phyloP scores from a whole-genome alignment of 371 early-diverging fungal genomes.

The Mucor racemosus region DNA sequence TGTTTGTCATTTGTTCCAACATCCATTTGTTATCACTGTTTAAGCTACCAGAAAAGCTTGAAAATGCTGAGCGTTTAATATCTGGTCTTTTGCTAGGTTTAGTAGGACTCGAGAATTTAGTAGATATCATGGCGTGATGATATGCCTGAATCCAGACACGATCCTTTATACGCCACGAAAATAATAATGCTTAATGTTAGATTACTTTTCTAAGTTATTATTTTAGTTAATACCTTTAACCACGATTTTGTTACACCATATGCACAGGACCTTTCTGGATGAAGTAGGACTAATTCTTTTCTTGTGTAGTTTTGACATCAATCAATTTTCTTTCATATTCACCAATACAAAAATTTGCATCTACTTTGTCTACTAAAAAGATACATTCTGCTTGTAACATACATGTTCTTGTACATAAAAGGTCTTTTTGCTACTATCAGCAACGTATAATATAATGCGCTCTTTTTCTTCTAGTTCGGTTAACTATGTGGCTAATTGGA shows the following conservation, averaged over 20 bases:
- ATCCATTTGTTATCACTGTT: not conserved
- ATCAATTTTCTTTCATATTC: slow-evolving; percentile 91
- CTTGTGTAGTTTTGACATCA: slow-evolving; percentile 96
- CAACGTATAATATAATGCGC: slow-evolving; percentile 91
- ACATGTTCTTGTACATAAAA: slow-evolving; percentile 95
- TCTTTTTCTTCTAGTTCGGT: slow-evolving; percentile 91
- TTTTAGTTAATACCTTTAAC: slow-evolving; percentile 55
- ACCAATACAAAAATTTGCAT: slow-evolving; percentile 86
- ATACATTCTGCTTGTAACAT: slow-evolving; percentile 96
- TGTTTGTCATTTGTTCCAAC: not conserved
- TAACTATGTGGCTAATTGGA: slow-evolving; percentile 90
- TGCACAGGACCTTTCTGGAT: slow-evolving; percentile 75
- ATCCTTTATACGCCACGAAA: slow-evolving; percentile 44
- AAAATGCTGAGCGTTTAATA: not conserved
- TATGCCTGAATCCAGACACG: slow-evolving; percentile 95
- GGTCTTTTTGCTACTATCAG: slow-evolving; percentile 87
- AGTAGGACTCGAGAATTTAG: slow-evolving; percentile 18
- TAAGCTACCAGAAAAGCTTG: not conserved
- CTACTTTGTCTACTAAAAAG: slow-evolving; percentile 88
- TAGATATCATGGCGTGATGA: slow-evolving; percentile 92
- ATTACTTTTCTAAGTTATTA: not conserved
- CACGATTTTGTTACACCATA: slow-evolving; percentile 89
- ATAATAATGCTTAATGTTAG: not conserved
- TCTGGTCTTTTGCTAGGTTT: slow-evolving; percentile 27
- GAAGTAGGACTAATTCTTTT: slow-evolving; percentile 92